Conservation (phyloP, 2,329 filamentous ascomycete species). For the Neodidymelliopsis sp. region DNA sequence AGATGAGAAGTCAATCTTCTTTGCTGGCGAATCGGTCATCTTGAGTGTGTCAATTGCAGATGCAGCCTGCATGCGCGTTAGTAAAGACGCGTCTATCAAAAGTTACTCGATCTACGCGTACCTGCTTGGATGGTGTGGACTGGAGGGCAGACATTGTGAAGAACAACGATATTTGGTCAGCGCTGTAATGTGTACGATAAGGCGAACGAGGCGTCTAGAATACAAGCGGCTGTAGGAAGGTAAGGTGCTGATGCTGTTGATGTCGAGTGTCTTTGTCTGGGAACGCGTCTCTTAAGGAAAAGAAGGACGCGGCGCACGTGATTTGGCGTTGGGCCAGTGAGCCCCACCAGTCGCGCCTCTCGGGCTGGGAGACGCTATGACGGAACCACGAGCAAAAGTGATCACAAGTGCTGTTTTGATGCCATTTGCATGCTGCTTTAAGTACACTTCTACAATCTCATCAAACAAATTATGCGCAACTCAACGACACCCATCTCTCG, state of each 20-base stretch:
- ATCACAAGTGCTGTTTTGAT: slow-evolving; percentile 15
- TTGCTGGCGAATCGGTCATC: slow-evolving; percentile 85
- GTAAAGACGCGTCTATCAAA: slow-evolving; percentile 40
- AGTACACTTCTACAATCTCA: slow-evolving; percentile 7
- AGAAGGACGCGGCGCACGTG: slow-evolving; percentile 35
- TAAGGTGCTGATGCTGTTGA: slow-evolving; percentile 36
- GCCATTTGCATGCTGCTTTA: slow-evolving; percentile 12
- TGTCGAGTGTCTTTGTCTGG: slow-evolving; percentile 25
- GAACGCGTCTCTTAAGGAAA: slow-evolving; percentile 35
- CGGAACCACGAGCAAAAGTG: slow-evolving; percentile 23
- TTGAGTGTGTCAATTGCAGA: slow-evolving; percentile 86
- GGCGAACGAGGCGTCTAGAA: slow-evolving; percentile 27
- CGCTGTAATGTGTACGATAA: slow-evolving; percentile 19
- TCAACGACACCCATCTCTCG: slow-evolving; percentile 3
- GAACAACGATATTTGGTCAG: slow-evolving; percentile 22
- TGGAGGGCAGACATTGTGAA: slow-evolving; percentile 73
- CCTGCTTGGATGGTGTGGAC: slow-evolving; percentile 77
- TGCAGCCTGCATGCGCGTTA: slow-evolving; percentile 70
- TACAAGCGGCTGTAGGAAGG: slow-evolving; percentile 25
- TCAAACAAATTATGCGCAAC: slow-evolving; percentile 27
- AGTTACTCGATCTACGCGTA: slow-evolving; percentile 55
- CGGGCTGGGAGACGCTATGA: slow-evolving; percentile 36
- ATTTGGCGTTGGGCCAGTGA: slow-evolving; percentile 18
- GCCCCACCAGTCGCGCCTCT: slow-evolving; percentile 26
- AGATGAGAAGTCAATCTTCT: slow-evolving; percentile 81